Percentiles rank a stretch among this genome's conserved stretches.
phyloP scores from a whole-genome alignment of 1,284 basidiomycete genomes.

The Ceratobasidium sp. region DNA sequence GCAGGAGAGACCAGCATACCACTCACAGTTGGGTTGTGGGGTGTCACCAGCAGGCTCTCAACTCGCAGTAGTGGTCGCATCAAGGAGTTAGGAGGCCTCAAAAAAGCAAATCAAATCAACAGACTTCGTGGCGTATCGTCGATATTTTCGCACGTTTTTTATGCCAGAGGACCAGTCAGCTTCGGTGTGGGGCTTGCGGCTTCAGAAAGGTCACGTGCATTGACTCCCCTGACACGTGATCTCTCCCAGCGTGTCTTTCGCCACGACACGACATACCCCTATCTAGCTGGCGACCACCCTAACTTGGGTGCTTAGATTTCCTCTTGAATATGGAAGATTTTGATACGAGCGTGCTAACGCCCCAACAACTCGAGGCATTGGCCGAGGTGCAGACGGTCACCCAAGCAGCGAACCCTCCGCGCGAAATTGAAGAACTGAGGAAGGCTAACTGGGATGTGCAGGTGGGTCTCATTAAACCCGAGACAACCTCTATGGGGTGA shows the following conservation, averaged over 20 bases:
- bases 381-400: slow-evolving; percentile 69
- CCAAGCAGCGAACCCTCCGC: slow-evolving; percentile 67
- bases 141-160: too few relatives aligned
- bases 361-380: slow-evolving; percentile 64
- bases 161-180: too few relatives aligned
- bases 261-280: slow-evolving; percentile 23
- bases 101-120: background rate
- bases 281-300: background rate
- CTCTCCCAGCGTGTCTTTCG: background rate
- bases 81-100: background rate
- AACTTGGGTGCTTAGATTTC: background rate
- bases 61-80: background rate
- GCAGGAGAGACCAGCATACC: background rate
- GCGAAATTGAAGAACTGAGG: slow-evolving; percentile 68
- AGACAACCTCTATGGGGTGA: too few relatives aligned
- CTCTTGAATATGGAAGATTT: slow-evolving; percentile 20
- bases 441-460: slow-evolving; percentile 77
- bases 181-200: too few relatives aligned
- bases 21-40: background rate
- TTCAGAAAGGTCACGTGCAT: background rate
- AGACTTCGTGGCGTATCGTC: too few relatives aligned
- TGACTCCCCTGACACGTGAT: background rate
- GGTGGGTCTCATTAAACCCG: slow-evolving; percentile 56
- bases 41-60: background rate
- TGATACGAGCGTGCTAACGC: slow-evolving; percentile 55